Conservation (phyloP, 2,329 filamentous ascomycete species). For the Diplodia scrobiculata region DNA sequence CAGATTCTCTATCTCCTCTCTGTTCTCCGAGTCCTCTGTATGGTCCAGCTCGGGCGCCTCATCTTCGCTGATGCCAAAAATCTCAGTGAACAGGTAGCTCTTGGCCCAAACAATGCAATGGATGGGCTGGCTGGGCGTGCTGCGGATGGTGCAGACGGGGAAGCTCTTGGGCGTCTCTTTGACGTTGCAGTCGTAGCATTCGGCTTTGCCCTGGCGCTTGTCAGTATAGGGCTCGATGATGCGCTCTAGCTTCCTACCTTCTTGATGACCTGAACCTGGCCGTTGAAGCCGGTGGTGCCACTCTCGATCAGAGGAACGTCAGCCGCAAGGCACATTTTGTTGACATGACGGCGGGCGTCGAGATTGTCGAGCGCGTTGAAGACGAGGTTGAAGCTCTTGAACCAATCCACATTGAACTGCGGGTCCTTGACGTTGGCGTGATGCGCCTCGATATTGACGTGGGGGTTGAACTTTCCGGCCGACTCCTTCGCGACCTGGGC, state of each 20-base stretch:
- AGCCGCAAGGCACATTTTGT: constrained; percentile 93
- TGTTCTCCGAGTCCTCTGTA: constrained; percentile 78
- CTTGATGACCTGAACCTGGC: constrained; percentile 95
- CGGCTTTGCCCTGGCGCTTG: constrained; percentile 67
- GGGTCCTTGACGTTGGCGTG: constrained; percentile 94
- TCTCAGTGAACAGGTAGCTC: constrained; percentile 91
- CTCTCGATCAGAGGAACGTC: constrained; percentile 91
- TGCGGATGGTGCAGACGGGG: constrained; percentile 95
- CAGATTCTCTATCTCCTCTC: constrained; percentile 83
- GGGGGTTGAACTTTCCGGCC: constrained; percentile 85
- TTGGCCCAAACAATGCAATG: constrained; percentile 99
- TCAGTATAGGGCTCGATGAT: background rate
- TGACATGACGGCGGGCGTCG: constrained; percentile 90
- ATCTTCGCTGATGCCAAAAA: constrained; percentile 90
- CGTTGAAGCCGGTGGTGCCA: constrained; percentile 95
- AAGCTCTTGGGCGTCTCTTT: constrained; percentile 92
- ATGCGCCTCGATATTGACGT: constrained; percentile 80
- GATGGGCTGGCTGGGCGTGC: constrained; percentile 92
- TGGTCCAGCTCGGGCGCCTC: constrained; percentile 77
- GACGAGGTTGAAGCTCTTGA: constrained; percentile 76
- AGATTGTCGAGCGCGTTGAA: constrained; percentile 98
- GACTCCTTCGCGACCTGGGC: constrained; percentile 84
- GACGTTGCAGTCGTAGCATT: constrained; percentile 92
- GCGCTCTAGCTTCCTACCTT: constrained; percentile 53
- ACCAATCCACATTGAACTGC: constrained; percentile 87